Conservation (phyloP, 768 basidiomycete species). For the Trametes maxima region DNA sequence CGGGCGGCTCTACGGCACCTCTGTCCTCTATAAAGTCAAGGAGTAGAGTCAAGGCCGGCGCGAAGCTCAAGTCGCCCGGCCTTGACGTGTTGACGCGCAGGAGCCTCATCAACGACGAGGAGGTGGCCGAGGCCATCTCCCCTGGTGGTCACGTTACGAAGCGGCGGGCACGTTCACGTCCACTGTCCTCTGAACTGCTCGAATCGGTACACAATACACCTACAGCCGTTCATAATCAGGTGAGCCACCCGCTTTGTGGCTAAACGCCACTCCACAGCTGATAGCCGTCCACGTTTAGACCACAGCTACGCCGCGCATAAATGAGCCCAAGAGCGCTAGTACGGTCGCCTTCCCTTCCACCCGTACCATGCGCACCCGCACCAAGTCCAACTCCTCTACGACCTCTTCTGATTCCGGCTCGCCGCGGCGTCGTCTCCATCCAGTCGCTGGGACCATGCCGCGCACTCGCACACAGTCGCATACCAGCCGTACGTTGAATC, state of each 20-base stretch:
- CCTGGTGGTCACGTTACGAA: conserved; percentile 79
- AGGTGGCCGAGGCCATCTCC: conserved; percentile 48
- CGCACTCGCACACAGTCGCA: conserved; percentile 38
- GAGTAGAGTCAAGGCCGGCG: neutral
- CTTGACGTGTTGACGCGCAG: conserved; percentile 22
- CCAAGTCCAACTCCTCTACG: conserved; percentile 38
- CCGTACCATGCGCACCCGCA: conserved; percentile 39
- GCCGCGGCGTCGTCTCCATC: conserved; percentile 56
- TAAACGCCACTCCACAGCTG: conserved; percentile 13
- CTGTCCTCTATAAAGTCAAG: conserved; percentile 22
- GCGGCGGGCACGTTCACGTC: conserved; percentile 72
- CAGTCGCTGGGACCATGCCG: conserved; percentile 42
- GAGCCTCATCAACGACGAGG: conserved; percentile 26
- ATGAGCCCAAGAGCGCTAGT: conserved; percentile 27
- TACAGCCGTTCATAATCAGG: conserved; percentile 22
- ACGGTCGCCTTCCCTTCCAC: conserved; percentile 43
- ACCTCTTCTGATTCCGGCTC: conserved; percentile 55
- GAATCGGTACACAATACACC: conserved; percentile 48
- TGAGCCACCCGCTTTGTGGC: conserved; percentile 21
- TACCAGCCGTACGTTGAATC: conserved; percentile 45
- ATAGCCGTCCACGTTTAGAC: conserved; percentile 11
- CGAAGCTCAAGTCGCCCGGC: conserved; percentile 24
- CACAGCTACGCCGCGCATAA: conserved; percentile 29
- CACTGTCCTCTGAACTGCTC: conserved; percentile 66
- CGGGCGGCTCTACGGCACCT: conserved; percentile 18